Evolutionary conservation across 2,329 filamentous ascomycete species (phyloP), one percentile per base, ranked within the genome.

Genomic region (Colletotrichum sansevieriae): DNA sequence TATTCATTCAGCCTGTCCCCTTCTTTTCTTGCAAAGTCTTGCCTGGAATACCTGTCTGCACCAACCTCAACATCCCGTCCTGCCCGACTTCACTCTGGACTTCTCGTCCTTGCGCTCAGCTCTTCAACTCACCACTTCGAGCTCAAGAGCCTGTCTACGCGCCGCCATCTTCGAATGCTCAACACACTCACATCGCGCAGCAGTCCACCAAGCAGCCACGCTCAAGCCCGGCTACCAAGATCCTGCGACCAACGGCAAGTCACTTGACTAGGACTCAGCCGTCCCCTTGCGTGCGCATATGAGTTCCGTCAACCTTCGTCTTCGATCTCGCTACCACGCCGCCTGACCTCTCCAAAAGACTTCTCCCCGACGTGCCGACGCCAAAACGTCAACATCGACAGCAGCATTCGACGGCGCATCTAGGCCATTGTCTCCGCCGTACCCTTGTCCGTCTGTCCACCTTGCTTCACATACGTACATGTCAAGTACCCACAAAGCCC

Each of bases 401-500:
- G 49, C 46, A 51, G 20, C 49, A 25, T 43, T 52, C 35, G 11
- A 41, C 43, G 43, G 56, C 41, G 62, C 62, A 69, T 61, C 62
- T 60, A 66, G 62, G 55, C 66, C 49, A 69, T 56, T 39, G 60
- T 43, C 56, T 69, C 66, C 63, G 49, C 66, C 43, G 39, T 44
- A 66, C 41, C 63, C 66, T 66, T 49, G 63, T 66, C 62, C 41
- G 49, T 43, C 49, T 61, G 63, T 65, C 55, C 66, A 60, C 66
- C 35, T 49, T 68, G 49, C 62, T 46, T 66, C 66, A 51, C 66
- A 66, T 44, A 55, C 43, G 39, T 68, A 57, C 54, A 58, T 63
- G 58, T 33, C 57, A 63, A 56, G 67, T 68, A 63, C 64, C 67
- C 67, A 70, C 67, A 25, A 22, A 52, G 54, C 52, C 67, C 57